phyloP scores from a whole-genome alignment of 495 filamentous ascomycete genomes.

The Neurospora pannonica region DNA sequence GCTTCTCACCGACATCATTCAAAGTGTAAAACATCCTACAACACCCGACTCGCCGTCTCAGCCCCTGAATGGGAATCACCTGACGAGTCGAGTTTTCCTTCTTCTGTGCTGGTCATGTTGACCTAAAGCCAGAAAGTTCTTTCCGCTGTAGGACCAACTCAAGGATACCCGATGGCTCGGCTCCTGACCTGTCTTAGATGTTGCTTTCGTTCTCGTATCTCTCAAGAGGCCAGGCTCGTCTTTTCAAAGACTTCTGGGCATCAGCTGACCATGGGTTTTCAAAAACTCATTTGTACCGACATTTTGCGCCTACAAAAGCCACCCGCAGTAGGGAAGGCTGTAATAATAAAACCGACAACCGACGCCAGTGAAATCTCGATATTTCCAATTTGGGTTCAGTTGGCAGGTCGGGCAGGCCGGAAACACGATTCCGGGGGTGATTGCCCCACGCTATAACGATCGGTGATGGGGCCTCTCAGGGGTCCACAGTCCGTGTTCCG shows the following conservation, averaged over 20 bases:
- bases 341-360: not conserved
- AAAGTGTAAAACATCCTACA: not conserved
- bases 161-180: not conserved
- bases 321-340: not conserved
- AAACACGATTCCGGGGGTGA: not conserved
- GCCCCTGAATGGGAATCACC: not conserved
- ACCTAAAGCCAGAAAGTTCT: not conserved
- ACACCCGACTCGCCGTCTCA: not conserved
- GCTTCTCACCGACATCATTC: not conserved
- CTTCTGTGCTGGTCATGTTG: not conserved
- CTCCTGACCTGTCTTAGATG: not conserved
- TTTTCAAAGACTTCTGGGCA: not conserved
- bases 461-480: not conserved
- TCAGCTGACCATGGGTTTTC: not conserved
- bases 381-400: not conserved
- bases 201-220: not conserved
- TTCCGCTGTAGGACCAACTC: not conserved
- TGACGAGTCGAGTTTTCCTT: not conserved
- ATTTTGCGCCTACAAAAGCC: not conserved
- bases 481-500: not conserved
- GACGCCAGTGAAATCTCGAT: not conserved
- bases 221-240: not conserved
- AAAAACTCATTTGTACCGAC: not conserved
- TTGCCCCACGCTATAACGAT: not conserved
- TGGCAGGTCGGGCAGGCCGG: not conserved